Evolutionary conservation across 441 rosid genomes (phyloP), one percentile per base, ranked within the genome.

Genomic region (Pelargonium citronellum): DNA sequence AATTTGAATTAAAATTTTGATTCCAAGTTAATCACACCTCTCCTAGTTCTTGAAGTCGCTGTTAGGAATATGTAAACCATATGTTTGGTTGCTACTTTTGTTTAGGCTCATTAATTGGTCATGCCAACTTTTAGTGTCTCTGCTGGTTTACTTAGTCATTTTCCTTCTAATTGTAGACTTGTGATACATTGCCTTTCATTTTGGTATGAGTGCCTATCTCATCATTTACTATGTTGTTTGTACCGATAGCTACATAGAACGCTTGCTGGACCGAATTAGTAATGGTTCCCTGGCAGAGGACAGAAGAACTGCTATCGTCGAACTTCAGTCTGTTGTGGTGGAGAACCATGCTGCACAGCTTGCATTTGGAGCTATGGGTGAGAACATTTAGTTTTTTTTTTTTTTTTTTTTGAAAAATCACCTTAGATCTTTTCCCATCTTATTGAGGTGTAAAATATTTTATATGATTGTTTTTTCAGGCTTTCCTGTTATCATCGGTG

Each of bases 401-500:
- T n/a, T 68, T 74, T 63, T 34, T 69, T 2, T 67, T 22, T 72
- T 43, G 15, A 58, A 64, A 64, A 67, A 64, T n/a, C 37, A 41
- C 47, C 30, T 7, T 66, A 24, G 67, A 0, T 62, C 63, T 34
- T 64, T 7, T 19, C 10, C 67, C 62, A 20, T 61, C 69, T 15
- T 20, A 72, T 55, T 69, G 57, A 53, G 73, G 20, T 16, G 37
- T 69, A 22, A 16, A n/a, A 62, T 46, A 16, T 37, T 1, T 58
- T 15, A 12, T 65, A 71, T 75, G 27, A 67, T 15, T 1, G 72
- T 24, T 49, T 15, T 72, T 83, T 75, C 93, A 95, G 99, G 99
- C 66, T 90, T 92, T 84, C 98, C 99, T 73, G 87, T 95, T 60
- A 84, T 95, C 58, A 68, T 89, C 83, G 81, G 89, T 77, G 87